Base-by-base conservation (phyloP, 345 rosid species). In the Rhodomyrtus tomentosa region DNA sequence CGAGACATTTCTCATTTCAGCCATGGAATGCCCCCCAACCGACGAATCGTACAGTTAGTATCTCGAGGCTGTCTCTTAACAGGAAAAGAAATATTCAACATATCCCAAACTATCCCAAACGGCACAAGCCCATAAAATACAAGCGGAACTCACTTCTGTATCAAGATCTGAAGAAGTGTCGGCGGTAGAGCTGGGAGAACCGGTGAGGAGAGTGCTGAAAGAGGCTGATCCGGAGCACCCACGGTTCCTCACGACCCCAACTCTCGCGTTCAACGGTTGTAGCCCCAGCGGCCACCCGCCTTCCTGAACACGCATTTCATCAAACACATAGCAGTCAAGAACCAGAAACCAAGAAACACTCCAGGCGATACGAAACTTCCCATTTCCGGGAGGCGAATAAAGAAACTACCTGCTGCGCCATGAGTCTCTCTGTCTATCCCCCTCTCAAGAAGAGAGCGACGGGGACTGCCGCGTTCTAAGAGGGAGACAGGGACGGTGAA, bases 221-320 rank as follows among this genome's bases (percentile, higher is more conserved):
- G 98, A 94, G 84, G 92, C 85, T 20, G 98, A 95, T 52, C 94
- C 96, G 55, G 91, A 88, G 62, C 89, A 80, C 52, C 90, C 89
- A 24, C 90, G 86, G 81, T 87, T 91, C 88, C 92, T 92, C 76
- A 85, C 89, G 85, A 93, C 89, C 89, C 94, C 95, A 74, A 92
- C 91, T 89, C 96, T 92, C 83, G 94, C 94, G 90, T 90, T 96
- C 81, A 93, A 87, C 53, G 95, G 96, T 59, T 92, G 90, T 38
- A 96, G 86, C 59, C 98, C 96, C 83, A 94, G 92, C 21, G 98
- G 98, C 98, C 98, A 96, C 51, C 98, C 98, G 82, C 92, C 93
- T 82, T 93, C 96, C 94, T 94, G 91, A 25, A 40, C 84, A 55
- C 51, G 86, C 58, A 58, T 85, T 81, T 21, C 83, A 56, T 48